A percentile compares a stretch with the other conserved stretches of the same genome.
Evolutionary conservation across 495 filamentous ascomycete genomes (phyloP).

Genomic region (Recurvomyces mirabilis): DNA sequence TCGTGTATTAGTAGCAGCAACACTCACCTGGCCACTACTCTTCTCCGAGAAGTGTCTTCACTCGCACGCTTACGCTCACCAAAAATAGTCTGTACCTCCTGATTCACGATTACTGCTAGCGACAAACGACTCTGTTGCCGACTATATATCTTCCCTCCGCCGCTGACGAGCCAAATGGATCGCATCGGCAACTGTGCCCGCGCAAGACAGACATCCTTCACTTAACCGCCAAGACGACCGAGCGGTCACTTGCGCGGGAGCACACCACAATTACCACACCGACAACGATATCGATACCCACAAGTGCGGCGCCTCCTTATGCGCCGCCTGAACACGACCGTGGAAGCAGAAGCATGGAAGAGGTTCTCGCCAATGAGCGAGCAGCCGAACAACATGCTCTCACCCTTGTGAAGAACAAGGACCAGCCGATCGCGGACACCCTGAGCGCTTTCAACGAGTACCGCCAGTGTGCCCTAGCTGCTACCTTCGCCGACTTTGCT

Average conservation of each 20-base stretch:
- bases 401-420: slow-evolving; percentile 7
- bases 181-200: slow-evolving; percentile 23
- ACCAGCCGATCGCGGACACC: slow-evolving; percentile 12
- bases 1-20: too few relatives aligned
- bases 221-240: slow-evolving; percentile 47
- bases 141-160: slow-evolving; percentile 1
- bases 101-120: neutral
- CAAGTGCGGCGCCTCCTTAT: slow-evolving; percentile 4
- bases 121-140: neutral
- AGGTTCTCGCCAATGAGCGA: slow-evolving; percentile 14
- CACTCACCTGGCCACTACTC: too few relatives aligned
- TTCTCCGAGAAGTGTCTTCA: neutral
- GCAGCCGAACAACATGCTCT: slow-evolving; percentile 13
- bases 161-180: slow-evolving; percentile 30
- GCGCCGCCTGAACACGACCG: neutral
- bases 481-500: slow-evolving; percentile 64
- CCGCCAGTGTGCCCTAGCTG: slow-evolving; percentile 55
- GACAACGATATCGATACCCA: too few relatives aligned
- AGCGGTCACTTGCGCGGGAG: slow-evolving; percentile 35
- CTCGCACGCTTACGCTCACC: neutral
- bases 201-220: slow-evolving; percentile 36
- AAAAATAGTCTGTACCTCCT: neutral
- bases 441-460: slow-evolving; percentile 29
- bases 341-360: slow-evolving; percentile 16
- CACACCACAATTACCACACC: neutral